A percentile compares a stretch with the other conserved stretches of the same genome.
Evolutionary conservation across 768 basidiomycete species (phyloP).

Genomic region (Phylloporus sp.): DNA sequence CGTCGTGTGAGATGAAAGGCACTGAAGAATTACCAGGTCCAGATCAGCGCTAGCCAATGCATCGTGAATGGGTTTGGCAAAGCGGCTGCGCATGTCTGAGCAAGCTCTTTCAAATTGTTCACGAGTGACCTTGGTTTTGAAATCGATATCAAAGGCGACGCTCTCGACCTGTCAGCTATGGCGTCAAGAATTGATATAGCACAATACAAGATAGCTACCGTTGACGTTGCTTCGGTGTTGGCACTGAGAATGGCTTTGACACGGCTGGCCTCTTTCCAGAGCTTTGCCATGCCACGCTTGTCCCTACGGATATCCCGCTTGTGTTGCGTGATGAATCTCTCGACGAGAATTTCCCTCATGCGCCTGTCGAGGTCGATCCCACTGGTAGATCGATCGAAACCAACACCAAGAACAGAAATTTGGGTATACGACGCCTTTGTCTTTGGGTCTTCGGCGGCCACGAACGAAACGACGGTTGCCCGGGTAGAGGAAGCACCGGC

Average conservation of each 20-base stretch:
- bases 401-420: constrained; percentile 76
- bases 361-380: constrained; percentile 85
- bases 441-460: constrained; percentile 44
- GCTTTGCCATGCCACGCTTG: constrained; percentile 83
- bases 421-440: constrained; percentile 55
- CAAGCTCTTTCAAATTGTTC: constrained; percentile 75
- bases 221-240: constrained; percentile 73
- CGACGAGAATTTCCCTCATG: constrained; percentile 74
- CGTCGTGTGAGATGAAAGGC: neutral
- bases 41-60: constrained; percentile 67
- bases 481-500: constrained; percentile 82
- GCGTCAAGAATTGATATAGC: neutral
- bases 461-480: constrained; percentile 74
- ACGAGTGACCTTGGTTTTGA: constrained; percentile 72
- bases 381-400: constrained; percentile 70
- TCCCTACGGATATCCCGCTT: constrained; percentile 67
- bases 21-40: constrained; percentile 47
- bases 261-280: constrained; percentile 90
- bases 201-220: constrained; percentile 43
- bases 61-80: constrained; percentile 68
- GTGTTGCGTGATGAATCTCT: constrained; percentile 69
- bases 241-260: constrained; percentile 93
- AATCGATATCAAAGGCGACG: constrained; percentile 87
- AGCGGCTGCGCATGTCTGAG: constrained; percentile 58
- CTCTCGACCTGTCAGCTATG: constrained; percentile 68